Evolutionary conservation across 768 basidiomycete species (phyloP).

Genomic region (Roridomyces roridus): DNA sequence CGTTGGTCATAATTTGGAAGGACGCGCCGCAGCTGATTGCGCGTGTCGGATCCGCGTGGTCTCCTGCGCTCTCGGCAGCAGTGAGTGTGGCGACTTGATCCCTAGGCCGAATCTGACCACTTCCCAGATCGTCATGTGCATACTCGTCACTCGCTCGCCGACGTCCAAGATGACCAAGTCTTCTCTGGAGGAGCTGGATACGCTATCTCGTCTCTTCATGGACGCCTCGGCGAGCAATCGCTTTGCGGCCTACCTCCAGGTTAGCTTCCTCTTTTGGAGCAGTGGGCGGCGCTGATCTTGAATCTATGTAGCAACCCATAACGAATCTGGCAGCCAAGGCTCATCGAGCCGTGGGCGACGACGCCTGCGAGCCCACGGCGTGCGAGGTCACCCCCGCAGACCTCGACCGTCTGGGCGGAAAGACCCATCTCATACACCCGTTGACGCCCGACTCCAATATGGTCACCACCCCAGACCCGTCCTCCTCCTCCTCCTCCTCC

Average conservation of each 20-base stretch:
- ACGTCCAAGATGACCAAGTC: constrained; percentile 52
- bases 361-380: constrained; percentile 26
- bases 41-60: constrained; percentile 65
- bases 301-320: constrained; percentile 42
- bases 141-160: too few relatives aligned
- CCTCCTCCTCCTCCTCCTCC: too few relatives aligned
- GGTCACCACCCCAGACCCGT: too few relatives aligned
- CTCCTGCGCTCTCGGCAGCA: constrained; percentile 66
- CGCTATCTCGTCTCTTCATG: constrained; percentile 50
- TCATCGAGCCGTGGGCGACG: constrained; percentile 43
- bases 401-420: constrained; percentile 62
- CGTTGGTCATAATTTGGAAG: constrained; percentile 48
- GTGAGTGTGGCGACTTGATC: constrained; percentile 68
- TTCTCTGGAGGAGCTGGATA: constrained; percentile 55
- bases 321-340: constrained; percentile 49
- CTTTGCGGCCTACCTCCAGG: constrained; percentile 53
- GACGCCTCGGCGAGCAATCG: constrained; percentile 50
- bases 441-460: constrained; percentile 4
- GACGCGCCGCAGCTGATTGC: constrained; percentile 47
- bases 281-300: too few relatives aligned
- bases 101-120: constrained; percentile 55
- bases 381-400: constrained; percentile 46
- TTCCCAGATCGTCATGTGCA: too few relatives aligned
- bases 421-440: constrained; percentile 50
- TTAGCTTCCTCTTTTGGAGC: constrained; percentile 32